Evolutionary conservation across 129 eudicot genomes (phyloP).

Genomic region (Gnaphalium uliginosum): DNA sequence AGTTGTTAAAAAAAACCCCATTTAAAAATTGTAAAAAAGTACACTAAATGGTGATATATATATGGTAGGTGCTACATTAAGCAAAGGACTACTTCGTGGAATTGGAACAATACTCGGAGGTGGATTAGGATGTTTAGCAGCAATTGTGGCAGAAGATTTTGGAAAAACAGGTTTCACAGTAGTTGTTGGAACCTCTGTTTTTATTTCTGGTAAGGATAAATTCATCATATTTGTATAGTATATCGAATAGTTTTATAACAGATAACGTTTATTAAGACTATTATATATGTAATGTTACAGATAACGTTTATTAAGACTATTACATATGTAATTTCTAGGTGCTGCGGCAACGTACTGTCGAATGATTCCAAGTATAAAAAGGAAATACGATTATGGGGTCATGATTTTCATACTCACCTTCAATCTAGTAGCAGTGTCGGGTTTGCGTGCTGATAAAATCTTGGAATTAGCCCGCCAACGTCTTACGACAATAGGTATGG

Average conservation of each 20-base stretch:
- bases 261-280: neutral
- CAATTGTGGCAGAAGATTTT: slow-evolving; percentile 53
- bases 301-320: slow-evolving; percentile 15
- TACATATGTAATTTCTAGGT: slow-evolving; percentile 39
- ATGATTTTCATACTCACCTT: slow-evolving; percentile 77
- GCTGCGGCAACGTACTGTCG: slow-evolving; percentile 67
- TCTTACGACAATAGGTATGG: slow-evolving; percentile 70
- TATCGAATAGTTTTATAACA: neutral
- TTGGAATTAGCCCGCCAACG: slow-evolving; percentile 55
- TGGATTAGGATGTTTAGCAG: slow-evolving; percentile 70
- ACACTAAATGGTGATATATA: slow-evolving; percentile 2
- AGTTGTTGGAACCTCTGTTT: slow-evolving; percentile 54
- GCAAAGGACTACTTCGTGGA: slow-evolving; percentile 79
- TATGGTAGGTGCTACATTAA: slow-evolving; percentile 72
- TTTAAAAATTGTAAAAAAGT: neutral
- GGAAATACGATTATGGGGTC: slow-evolving; percentile 68
- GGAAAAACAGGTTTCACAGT: slow-evolving; percentile 52
- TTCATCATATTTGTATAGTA: neutral
- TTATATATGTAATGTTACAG: no score
- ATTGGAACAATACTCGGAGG: slow-evolving; percentile 74
- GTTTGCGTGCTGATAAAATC: slow-evolving; percentile 66
- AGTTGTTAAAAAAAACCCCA: no score
- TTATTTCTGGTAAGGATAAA: slow-evolving; percentile 52
- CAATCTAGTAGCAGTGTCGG: slow-evolving; percentile 74
- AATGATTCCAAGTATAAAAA: slow-evolving; percentile 67